phyloP scores from a whole-genome alignment of 2,329 filamentous ascomycete genomes.

The Monilinia aucupariae region DNA sequence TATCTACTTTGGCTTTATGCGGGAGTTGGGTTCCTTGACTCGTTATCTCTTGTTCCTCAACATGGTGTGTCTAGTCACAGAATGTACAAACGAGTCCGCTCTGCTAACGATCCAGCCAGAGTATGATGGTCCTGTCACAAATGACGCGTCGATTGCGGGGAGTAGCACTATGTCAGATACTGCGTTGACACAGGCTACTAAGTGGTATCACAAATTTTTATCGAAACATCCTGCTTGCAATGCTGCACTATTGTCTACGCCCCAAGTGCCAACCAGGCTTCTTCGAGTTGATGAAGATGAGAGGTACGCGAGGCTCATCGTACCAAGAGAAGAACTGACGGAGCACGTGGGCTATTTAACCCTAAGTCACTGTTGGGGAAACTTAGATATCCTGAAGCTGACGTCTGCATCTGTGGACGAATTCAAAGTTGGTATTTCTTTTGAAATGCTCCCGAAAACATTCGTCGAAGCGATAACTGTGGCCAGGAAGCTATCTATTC shows the following conservation, averaged over 20 bases:
- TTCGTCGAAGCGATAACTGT: neutral
- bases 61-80: neutral
- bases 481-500: neutral
- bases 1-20: rapidly evolving
- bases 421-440: neutral
- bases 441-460: neutral
- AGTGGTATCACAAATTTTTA: constrained; percentile 1
- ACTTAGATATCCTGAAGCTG: neutral
- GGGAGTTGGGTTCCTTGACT: rapidly evolving
- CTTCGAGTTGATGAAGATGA: constrained; percentile 1
- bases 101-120: neutral
- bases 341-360: neutral
- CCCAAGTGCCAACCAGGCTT: neutral
- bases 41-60: rapidly evolving
- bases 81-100: neutral
- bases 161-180: neutral
- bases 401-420: neutral
- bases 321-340: neutral
- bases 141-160: neutral
- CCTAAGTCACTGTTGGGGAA: neutral
- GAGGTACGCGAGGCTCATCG: neutral
- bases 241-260: neutral
- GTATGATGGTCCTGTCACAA: neutral
- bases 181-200: neutral
- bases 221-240: neutral